A percentile compares a stretch with the other conserved stretches of the same genome.
Conservation (phyloP, 2,329 filamentous ascomycete genomes). For the Neurospora sp. region DNA sequence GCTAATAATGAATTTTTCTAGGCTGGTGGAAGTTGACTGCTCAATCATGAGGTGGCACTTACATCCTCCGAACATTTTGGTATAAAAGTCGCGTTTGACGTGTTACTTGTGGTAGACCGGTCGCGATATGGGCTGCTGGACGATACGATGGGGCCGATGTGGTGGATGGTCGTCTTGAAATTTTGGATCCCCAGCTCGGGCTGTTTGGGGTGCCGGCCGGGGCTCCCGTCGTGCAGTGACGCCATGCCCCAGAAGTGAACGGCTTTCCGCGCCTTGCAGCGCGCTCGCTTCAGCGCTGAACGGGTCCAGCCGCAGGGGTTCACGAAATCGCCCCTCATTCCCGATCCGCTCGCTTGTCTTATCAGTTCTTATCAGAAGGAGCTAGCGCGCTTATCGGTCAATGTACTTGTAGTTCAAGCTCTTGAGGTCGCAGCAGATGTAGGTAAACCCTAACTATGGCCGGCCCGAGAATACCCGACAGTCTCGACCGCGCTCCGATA, state of each 20-base stretch:
- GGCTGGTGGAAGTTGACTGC: no score
- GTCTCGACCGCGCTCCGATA: not conserved
- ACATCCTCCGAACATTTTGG: constrained; percentile 57
- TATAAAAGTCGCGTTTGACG: constrained; percentile 1
- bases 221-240: not conserved
- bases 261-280: not conserved
- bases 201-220: not conserved
- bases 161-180: not conserved
- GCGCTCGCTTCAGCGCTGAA: not conserved
- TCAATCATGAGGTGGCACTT: constrained; percentile 19
- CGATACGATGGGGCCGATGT: not conserved
- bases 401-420: not conserved
- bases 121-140: not conserved
- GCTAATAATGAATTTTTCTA: no score
- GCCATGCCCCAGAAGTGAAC: not conserved
- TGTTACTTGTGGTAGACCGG: not conserved
- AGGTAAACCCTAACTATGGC: not conserved
- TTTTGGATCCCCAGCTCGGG: not conserved
- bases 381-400: not conserved
- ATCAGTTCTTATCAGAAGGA: not conserved
- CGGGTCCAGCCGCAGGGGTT: not conserved
- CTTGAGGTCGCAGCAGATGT: not conserved
- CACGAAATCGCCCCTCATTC: not conserved
- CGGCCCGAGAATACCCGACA: constrained; percentile 20
- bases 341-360: not conserved